Conservation (phyloP, 2,329 filamentous ascomycete genomes). For the Trichophyton simii region DNA sequence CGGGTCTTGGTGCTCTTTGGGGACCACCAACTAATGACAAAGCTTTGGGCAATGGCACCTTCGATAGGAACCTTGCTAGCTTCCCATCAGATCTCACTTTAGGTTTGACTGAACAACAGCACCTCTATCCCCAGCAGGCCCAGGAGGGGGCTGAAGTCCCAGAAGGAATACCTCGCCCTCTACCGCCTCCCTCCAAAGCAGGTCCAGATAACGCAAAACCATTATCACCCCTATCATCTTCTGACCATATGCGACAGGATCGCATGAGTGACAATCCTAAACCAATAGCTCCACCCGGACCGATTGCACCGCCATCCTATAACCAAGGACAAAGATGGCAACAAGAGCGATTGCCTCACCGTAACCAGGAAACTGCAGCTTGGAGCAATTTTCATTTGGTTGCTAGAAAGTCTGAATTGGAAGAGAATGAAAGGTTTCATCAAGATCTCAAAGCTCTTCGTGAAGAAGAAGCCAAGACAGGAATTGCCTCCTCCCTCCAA, state of each 20-base stretch:
- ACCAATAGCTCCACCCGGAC: conserved; percentile 32
- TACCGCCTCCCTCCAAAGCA: conserved; percentile 20
- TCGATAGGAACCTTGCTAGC: conserved; percentile 41
- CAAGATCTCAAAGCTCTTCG: conserved; percentile 29
- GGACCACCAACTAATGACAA: conserved; percentile 44
- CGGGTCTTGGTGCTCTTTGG: conserved; percentile 43
- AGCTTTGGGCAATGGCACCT: conserved; percentile 52
- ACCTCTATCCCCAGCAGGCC: conserved; percentile 21
- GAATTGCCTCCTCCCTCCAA: conserved; percentile 22
- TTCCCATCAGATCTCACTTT: conserved; percentile 36
- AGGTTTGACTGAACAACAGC: conserved; percentile 27
- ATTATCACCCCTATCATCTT: conserved; percentile 27
- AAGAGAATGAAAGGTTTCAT: conserved; percentile 30
- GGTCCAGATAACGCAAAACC: conserved; percentile 23
- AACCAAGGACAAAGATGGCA: conserved; percentile 18
- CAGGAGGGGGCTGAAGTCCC: conserved; percentile 12
- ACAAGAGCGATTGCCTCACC: conserved; percentile 20
- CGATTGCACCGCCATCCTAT: conserved; percentile 36
- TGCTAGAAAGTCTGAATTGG: conserved; percentile 29
- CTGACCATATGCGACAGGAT: conserved; percentile 25
- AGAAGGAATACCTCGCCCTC: conserved; percentile 17
- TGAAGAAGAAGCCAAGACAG: conserved; percentile 26
- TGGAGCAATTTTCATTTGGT: conserved; percentile 36
- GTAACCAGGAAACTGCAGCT: conserved; percentile 22
- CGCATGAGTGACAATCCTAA: conserved; percentile 28